Evolutionary conservation across 805 yeast species (phyloP).

Genomic region (Metschnikowia amazonensis): DNA sequence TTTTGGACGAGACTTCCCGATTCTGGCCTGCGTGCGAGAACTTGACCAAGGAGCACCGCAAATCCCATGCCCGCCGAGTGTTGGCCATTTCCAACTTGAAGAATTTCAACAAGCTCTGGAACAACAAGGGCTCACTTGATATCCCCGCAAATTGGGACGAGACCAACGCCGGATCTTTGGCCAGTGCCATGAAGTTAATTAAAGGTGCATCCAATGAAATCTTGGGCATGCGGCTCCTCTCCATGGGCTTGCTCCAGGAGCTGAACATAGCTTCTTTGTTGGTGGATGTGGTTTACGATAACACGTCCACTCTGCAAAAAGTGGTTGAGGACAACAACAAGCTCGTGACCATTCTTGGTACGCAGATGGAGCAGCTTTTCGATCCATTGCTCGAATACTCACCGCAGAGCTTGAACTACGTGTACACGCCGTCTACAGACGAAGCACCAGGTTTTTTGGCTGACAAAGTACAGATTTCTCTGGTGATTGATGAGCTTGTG

Average conservation of each 20-base stretch:
- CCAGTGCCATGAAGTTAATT: conserved; percentile 59
- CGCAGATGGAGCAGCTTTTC: conserved; percentile 81
- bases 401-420: conserved; percentile 77
- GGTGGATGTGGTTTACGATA: conserved; percentile 71
- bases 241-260: conserved; percentile 55
- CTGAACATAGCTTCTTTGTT: conserved; percentile 49
- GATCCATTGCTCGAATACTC: conserved; percentile 89
- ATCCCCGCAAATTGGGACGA: conserved; percentile 61
- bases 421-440: conserved; percentile 58
- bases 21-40: conserved; percentile 80
- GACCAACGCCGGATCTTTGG: conserved; percentile 76
- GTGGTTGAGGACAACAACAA: conserved; percentile 63
- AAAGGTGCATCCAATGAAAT: conserved; percentile 50
- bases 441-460: neutral
- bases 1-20: conserved; percentile 42
- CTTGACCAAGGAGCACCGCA: conserved; percentile 44
- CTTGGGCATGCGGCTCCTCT: conserved; percentile 54
- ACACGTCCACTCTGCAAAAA: conserved; percentile 35
- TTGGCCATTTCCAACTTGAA: conserved; percentile 72
- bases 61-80: conserved; percentile 64
- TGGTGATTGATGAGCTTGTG: conserved; percentile 56
- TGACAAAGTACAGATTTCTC: conserved; percentile 13
- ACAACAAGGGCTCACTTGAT: conserved; percentile 29
- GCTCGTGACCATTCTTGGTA: conserved; percentile 73
- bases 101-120: conserved; percentile 57